These are phyloP conservation scores for Mycena polygramma DNA, from an alignment of 768 basidiomycete genomes.

Conservation along the genomic window DNA sequence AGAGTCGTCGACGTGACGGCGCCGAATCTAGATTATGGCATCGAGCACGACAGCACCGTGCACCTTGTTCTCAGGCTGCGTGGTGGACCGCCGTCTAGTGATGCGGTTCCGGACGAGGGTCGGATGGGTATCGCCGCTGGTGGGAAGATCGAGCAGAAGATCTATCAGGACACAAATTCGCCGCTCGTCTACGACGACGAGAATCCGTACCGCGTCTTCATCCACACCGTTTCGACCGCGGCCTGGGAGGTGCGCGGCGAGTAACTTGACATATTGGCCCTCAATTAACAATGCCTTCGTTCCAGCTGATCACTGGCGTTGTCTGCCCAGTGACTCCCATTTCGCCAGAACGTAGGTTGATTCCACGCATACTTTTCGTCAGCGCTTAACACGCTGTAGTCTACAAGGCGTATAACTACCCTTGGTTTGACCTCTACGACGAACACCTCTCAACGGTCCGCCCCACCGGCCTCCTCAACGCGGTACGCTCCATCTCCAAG, in stretches of 20 bases:
- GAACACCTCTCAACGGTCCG: neutral
- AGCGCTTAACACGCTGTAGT: neutral
- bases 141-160: conserved; percentile 8
- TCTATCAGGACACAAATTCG: neutral
- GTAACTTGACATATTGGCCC: neutral
- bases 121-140: conserved; percentile 19
- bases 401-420: conserved; percentile 5
- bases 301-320: conserved; percentile 12
- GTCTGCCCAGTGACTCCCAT: conserved; percentile 11
- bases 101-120: neutral
- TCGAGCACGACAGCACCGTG: neutral
- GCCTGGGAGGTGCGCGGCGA: neutral
- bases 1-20: neutral
- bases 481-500: neutral
- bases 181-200: conserved; percentile 8
- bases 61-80: conserved; percentile 3
- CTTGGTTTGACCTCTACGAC: conserved; percentile 13
- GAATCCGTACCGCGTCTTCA: conserved; percentile 1
- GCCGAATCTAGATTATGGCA: neutral
- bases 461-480: neutral
- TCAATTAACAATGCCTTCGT: neutral
- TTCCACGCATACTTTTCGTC: neutral
- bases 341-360: conserved; percentile 1
- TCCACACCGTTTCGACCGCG: neutral
- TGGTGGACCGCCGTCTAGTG: neutral